Base-by-base conservation (phyloP, 1,139 yeast genomes). In the Blastobotrys persicus region DNA sequence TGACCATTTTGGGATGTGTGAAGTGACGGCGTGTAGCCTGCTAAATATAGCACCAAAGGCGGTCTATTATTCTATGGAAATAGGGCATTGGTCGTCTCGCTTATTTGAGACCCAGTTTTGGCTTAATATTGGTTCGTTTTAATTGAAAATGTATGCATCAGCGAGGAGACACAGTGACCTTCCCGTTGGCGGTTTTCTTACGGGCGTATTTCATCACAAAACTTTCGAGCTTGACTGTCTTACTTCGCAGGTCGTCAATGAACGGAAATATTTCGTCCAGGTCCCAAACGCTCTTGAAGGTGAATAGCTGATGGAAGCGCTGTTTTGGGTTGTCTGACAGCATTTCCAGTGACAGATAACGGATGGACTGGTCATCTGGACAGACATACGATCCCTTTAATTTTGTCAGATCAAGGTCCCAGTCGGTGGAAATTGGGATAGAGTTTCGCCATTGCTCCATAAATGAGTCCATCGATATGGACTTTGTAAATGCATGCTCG, bases 151-250 rank as follows among this genome's bases (percentile, higher is more conserved):
- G 12, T 18, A 33, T 18, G 19, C 37, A 26, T 42, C 17, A 4
- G 49, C 34, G 76, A 9, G 61, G 55, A 23, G 57, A 51, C 9
- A 78, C 69, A 7, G 74, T 50, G 1, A 63, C 55, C 42, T 72
- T 74, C 57, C 76, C 78, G 1, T 85, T 87, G 9, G 76, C 66
- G 44, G 76, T 76, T 62, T 77, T 81, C 66, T 83, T 82, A 57
- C 80, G 78, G 1, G 94, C 95, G 65, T 74, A 85, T 66, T 89
- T 89, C 74, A 88, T 74, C 14, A 88, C 75, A 55, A 87, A 79
- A 46, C 79, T 76, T 49, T 88, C 96, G 9, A 79, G 67, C 63
- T 85, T 86, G 52, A 81, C 68, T 1, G 78, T 78, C 35, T 74
- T 70, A 1, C 76, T 76, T 49, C 81, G 71, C 7, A 72, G 53